Conservation (phyloP, 2,329 filamentous ascomycete genomes). For the Diplodia intermedia region DNA sequence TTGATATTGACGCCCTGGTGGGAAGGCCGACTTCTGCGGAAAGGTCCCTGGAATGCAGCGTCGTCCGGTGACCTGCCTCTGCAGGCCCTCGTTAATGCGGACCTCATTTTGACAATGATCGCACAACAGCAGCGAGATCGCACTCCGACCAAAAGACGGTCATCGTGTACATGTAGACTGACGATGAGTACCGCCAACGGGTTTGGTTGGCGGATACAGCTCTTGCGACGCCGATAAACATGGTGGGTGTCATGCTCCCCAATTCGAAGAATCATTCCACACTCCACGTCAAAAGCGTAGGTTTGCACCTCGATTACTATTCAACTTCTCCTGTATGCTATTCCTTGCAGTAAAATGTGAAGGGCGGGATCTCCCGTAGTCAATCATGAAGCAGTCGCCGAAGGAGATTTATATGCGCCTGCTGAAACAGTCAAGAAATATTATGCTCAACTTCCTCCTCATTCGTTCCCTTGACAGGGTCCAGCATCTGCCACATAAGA, state of each 20-base stretch:
- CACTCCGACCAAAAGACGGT: neutral
- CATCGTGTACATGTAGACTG: neutral
- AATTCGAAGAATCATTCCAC: neutral
- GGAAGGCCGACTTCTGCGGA: neutral
- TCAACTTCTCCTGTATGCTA: too few relatives aligned
- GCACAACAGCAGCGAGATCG: neutral
- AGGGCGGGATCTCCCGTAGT: too few relatives aligned
- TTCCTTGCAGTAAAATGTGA: too few relatives aligned
- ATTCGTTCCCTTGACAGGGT: slow-evolving; percentile 34
- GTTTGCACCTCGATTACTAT: too few relatives aligned
- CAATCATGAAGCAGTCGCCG: too few relatives aligned
- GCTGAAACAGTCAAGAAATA: neutral
- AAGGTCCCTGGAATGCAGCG: neutral
- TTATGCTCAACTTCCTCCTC: slow-evolving; percentile 10
- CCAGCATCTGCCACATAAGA: slow-evolving; percentile 45
- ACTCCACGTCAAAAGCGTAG: too few relatives aligned
- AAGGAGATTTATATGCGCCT: neutral
- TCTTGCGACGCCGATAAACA: neutral
- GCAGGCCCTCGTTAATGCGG: neutral
- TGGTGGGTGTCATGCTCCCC: neutral
- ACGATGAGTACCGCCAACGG: neutral
- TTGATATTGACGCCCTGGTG: too few relatives aligned
- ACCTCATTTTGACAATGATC: neutral
- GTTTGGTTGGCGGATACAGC: neutral
- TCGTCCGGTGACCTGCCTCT: slow-evolving; percentile 4